Percentiles rank a stretch among this genome's conserved stretches.
Conservation (phyloP, 2,329 filamentous ascomycete genomes). For the Stemphylium vesicarium region DNA sequence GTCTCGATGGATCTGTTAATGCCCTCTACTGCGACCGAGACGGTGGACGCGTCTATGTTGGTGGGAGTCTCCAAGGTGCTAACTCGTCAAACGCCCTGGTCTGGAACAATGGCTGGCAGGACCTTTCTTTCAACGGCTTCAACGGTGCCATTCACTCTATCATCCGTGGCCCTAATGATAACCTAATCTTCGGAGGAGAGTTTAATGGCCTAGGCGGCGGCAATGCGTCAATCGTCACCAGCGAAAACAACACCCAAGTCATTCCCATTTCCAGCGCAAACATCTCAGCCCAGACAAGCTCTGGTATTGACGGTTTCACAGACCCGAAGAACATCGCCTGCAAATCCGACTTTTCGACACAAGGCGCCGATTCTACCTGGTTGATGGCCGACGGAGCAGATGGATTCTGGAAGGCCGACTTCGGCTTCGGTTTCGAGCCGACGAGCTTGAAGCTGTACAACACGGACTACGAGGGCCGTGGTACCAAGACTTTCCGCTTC, state of each 20-base stretch:
- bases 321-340: constrained; percentile 85
- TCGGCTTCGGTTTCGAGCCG: constrained; percentile 83
- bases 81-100: constrained; percentile 91
- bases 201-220: constrained; percentile 90
- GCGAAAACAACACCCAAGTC: constrained; percentile 73
- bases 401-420: constrained; percentile 83
- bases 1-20: constrained; percentile 81
- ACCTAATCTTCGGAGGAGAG: constrained; percentile 88
- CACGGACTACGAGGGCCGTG: constrained; percentile 80
- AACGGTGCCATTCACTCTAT: constrained; percentile 92
- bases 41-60: constrained; percentile 83
- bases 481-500: constrained; percentile 87
- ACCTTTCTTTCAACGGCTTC: constrained; percentile 89
- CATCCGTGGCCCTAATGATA: constrained; percentile 75
- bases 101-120: constrained; percentile 75
- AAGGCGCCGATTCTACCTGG: constrained; percentile 81
- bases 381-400: constrained; percentile 74
- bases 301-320: constrained; percentile 67
- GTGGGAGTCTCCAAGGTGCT: constrained; percentile 78
- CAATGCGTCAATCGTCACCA: constrained; percentile 71
- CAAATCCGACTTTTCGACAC: constrained; percentile 66
- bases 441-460: constrained; percentile 90
- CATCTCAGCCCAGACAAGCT: constrained; percentile 70
- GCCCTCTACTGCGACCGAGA: constrained; percentile 81
- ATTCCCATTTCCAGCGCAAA: constrained; percentile 84